Evolutionary conservation across 176 grass and related monocot genomes (phyloP).

Genomic region (Oryza coarctata): DNA sequence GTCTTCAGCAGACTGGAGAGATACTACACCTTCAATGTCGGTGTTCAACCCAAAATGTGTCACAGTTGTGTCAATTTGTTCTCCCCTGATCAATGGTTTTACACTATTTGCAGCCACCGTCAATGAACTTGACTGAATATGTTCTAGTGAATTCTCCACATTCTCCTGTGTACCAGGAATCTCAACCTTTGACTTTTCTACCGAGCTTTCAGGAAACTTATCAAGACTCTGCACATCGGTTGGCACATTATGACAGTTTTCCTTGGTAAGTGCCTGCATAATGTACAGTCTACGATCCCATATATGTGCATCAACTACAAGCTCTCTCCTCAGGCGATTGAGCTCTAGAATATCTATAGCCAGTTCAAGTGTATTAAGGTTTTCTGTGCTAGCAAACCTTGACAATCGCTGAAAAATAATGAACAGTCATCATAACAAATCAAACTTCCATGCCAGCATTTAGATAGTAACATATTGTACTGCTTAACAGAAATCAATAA

Average conservation of each 20-base stretch:
- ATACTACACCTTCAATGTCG: constrained; percentile 43
- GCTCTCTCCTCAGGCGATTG: constrained; percentile 61
- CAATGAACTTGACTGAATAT: constrained; percentile 18
- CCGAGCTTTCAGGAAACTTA: constrained; percentile 33
- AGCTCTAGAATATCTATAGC: constrained; percentile 80
- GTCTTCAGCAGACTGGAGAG: constrained; percentile 48
- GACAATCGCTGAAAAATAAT: constrained; percentile 47
- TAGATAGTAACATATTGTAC: background rate
- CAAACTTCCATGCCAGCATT: constrained; percentile 2
- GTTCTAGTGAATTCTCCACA: constrained; percentile 34
- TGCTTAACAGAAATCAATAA: constrained; percentile 19
- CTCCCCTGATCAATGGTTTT: constrained; percentile 27
- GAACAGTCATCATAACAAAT: constrained; percentile 15
- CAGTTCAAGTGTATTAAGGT: constrained; percentile 39
- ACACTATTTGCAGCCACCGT: constrained; percentile 11
- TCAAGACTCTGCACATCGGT: constrained; percentile 38
- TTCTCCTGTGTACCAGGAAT: constrained; percentile 24
- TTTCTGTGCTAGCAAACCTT: constrained; percentile 42
- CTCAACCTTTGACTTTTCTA: constrained; percentile 35
- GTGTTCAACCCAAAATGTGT: constrained; percentile 45
- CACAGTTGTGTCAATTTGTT: constrained; percentile 36
- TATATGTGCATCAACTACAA: constrained; percentile 60
- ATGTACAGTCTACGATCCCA: constrained; percentile 78
- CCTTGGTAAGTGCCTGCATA: constrained; percentile 69
- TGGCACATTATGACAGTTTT: constrained; percentile 39